A percentile compares a stretch with the other conserved stretches of the same genome.
Conservation (phyloP, 106 monocot genomes). For the Alisma plantagoaquatica region DNA sequence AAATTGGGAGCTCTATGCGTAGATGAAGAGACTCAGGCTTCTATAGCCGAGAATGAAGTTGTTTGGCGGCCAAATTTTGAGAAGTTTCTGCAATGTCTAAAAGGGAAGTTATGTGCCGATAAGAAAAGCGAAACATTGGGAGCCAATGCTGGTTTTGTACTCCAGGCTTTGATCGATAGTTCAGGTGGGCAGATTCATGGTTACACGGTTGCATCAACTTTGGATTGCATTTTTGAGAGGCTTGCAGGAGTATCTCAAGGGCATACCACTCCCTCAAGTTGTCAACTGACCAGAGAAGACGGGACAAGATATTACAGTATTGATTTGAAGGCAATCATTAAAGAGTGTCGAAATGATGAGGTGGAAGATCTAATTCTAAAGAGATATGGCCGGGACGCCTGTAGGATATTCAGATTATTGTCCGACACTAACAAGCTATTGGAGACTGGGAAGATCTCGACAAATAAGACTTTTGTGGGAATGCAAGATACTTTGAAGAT, state of each 20-base stretch:
- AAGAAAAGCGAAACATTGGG: constrained; percentile 13
- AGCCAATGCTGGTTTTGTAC: constrained; percentile 31
- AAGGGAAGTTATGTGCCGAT: constrained; percentile 37
- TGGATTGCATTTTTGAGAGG: constrained; percentile 59
- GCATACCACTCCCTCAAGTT: constrained; percentile 47
- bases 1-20: constrained; percentile 42
- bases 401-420: constrained; percentile 69
- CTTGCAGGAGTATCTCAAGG: constrained; percentile 50
- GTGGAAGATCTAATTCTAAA: constrained; percentile 53
- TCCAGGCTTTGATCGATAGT: constrained; percentile 44
- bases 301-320: constrained; percentile 23
- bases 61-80: constrained; percentile 94
- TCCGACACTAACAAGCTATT: constrained; percentile 14
- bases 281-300: constrained; percentile 29
- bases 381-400: constrained; percentile 69
- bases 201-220: constrained; percentile 48
- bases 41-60: constrained; percentile 68
- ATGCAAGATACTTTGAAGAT: constrained; percentile 46
- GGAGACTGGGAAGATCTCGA: constrained; percentile 64
- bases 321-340: constrained; percentile 51
- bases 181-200: constrained; percentile 10
- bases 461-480: constrained; percentile 33
- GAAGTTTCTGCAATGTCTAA: constrained; percentile 60
- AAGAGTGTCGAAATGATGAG: constrained; percentile 68
- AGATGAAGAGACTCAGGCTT: constrained; percentile 46